Evolutionary conservation across 1,284 basidiomycete species (phyloP).

Genomic region (Cystobasidiaceae sp.): DNA sequence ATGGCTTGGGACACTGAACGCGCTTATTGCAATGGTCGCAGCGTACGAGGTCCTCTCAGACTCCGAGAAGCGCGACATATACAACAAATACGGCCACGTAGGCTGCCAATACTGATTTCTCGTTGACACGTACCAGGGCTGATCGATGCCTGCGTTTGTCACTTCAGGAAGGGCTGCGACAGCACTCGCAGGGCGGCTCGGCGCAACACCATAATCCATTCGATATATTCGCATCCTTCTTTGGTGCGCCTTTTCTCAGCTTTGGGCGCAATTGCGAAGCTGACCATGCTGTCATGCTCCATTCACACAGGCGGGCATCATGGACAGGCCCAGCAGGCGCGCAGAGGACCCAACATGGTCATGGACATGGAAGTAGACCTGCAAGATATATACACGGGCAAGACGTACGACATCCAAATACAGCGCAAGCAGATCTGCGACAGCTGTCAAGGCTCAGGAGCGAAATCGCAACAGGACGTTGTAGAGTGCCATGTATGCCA

Average conservation of each 20-base stretch:
- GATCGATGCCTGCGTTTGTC: not conserved
- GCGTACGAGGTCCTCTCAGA: conserved; percentile 93
- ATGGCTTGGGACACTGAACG: conserved; percentile 14
- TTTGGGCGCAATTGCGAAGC: not conserved
- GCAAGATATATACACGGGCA: conserved; percentile 65
- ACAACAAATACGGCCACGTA: conserved; percentile 54
- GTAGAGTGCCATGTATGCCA: conserved; percentile 71
- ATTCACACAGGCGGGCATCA: conserved; percentile 13
- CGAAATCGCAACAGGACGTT: conserved; percentile 77
- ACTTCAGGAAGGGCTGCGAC: conserved; percentile 71
- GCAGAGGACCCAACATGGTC: conserved; percentile 73
- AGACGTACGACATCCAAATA: conserved; percentile 62
- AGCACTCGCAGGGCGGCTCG: conserved; percentile 61
- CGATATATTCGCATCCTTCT: conserved; percentile 87
- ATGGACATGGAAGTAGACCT: conserved; percentile 83
- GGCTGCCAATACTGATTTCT: not conserved
- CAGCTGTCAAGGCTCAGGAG: conserved; percentile 85
- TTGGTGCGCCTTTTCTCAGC: conserved; percentile 55
- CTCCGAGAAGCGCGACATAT: conserved; percentile 79
- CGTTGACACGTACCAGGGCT: not conserved
- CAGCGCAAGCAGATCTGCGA: conserved; percentile 84
- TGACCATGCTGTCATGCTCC: conserved; percentile 54
- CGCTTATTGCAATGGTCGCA: conserved; percentile 43
- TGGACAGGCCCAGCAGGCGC: conserved; percentile 59
- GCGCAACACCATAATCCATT: conserved; percentile 76